Conservation (phyloP, 2,329 filamentous ascomycete species). For the Hymenoscyphus salicellus region DNA sequence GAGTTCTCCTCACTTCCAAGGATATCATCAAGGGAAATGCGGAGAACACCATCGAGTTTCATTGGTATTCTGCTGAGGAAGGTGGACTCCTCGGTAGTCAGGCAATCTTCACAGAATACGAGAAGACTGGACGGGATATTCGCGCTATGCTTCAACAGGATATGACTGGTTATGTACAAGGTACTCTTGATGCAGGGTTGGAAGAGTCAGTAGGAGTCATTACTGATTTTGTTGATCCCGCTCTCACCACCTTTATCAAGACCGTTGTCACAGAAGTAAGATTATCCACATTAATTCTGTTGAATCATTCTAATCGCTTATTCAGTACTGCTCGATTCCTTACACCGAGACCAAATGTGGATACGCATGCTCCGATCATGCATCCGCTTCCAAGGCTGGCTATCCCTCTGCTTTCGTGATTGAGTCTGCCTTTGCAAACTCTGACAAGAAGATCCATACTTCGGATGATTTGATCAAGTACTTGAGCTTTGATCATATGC, state of each 20-base stretch:
- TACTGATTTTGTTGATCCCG: constrained; percentile 82
- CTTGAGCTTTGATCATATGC: constrained; percentile 83
- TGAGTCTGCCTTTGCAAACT: constrained; percentile 66
- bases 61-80: constrained; percentile 93
- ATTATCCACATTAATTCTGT: constrained; percentile 4
- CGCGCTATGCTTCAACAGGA: constrained; percentile 98
- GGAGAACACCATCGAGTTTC: constrained; percentile 88
- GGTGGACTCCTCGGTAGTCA: constrained; percentile 84
- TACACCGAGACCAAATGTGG: constrained; percentile 86
- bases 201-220: constrained; percentile 88
- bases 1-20: constrained; percentile 71
- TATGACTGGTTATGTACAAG: constrained; percentile 88
- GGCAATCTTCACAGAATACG: constrained; percentile 81
- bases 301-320: constrained; percentile 9
- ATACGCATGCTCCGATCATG: constrained; percentile 78
- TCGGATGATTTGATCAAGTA: constrained; percentile 69
- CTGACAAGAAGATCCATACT: constrained; percentile 67
- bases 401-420: constrained; percentile 76
- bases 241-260: constrained; percentile 87
- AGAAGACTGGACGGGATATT: constrained; percentile 68
- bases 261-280: constrained; percentile 68
- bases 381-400: constrained; percentile 68
- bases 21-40: constrained; percentile 68
- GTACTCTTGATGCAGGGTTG: constrained; percentile 76
- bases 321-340: constrained; percentile 79